Conservation (phyloP, 2,329 filamentous ascomycete genomes). For the Cercospora janseana region DNA sequence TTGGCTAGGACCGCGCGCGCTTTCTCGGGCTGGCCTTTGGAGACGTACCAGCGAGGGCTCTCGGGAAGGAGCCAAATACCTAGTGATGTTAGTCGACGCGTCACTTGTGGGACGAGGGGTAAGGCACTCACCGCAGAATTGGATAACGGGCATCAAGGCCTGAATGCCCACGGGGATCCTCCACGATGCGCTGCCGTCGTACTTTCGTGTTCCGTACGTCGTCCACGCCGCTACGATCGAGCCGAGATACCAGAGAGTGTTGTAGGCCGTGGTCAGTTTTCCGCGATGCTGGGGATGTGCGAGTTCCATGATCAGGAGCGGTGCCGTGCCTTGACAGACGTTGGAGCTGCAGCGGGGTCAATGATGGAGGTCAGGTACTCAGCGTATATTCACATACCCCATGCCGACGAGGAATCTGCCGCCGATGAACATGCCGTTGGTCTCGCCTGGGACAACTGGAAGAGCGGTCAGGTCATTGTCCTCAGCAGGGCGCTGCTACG, state of each 20-base stretch:
- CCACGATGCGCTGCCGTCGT: conserved; percentile 50
- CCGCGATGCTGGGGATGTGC: conserved; percentile 52
- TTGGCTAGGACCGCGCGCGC: conserved; percentile 53
- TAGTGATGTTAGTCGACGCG: too few species aligned
- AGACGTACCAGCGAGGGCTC: conserved; percentile 59
- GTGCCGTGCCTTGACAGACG: conserved; percentile 33
- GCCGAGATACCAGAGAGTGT: conserved; percentile 48
- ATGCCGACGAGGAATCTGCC: conserved; percentile 44
- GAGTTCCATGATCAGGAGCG: conserved; percentile 43
- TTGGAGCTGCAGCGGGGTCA: too few species aligned
- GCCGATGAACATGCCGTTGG: conserved; percentile 45
- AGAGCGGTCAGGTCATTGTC: background rate
- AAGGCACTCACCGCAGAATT: conserved; percentile 48
- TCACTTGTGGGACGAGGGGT: too few species aligned
- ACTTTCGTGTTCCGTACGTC: conserved; percentile 47
- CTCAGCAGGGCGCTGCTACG: too few species aligned
- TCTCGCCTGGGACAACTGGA: conserved; percentile 39
- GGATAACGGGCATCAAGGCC: conserved; percentile 46
- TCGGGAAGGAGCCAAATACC: conserved; percentile 58
- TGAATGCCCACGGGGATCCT: conserved; percentile 55
- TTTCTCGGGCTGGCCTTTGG: conserved; percentile 51
- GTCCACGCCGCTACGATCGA: conserved; percentile 49
- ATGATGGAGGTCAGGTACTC: too few species aligned
- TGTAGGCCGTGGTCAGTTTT: conserved; percentile 51
- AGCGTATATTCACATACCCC: conserved; percentile 45